Conservation (phyloP, 2,329 filamentous ascomycete genomes). For the Nothomitra cinnamomea region DNA sequence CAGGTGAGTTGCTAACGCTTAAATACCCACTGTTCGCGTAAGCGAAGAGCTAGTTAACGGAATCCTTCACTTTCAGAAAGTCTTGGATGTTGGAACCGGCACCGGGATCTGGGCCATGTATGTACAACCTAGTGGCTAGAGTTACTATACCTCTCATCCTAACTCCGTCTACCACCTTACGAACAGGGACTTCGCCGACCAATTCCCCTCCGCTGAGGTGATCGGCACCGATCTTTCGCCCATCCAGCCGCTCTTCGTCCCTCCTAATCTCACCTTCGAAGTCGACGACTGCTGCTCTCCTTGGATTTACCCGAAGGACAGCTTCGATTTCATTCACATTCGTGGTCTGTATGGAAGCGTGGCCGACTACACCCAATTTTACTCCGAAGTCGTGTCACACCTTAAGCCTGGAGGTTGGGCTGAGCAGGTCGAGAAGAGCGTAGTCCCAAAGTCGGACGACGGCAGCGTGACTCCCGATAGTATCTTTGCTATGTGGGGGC, state of each 20-base stretch:
- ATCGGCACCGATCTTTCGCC: slow-evolving; percentile 1
- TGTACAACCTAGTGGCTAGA: not conserved
- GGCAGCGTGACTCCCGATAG: too few relatives aligned
- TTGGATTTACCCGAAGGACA: slow-evolving; percentile 12
- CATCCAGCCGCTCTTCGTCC: not conserved
- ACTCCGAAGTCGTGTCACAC: slow-evolving; percentile 15
- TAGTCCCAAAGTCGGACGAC: too few relatives aligned
- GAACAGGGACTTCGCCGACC: not conserved
- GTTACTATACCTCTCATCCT: not conserved
- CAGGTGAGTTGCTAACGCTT: not conserved
- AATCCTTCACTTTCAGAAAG: not conserved
- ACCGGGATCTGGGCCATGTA: too few relatives aligned
- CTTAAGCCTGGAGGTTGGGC: too few relatives aligned
- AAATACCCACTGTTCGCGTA: not conserved
- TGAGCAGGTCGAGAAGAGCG: too few relatives aligned
- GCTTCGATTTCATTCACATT: slow-evolving; percentile 16
- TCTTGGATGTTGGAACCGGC: slow-evolving; percentile 3
- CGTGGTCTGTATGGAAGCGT: slow-evolving; percentile 5
- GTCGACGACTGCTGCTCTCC: slow-evolving; percentile 6
- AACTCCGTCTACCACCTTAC: too few relatives aligned
- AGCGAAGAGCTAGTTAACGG: not conserved
- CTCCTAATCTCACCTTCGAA: slow-evolving; percentile 3
- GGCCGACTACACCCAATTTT: slow-evolving; percentile 20
- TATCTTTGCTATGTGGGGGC: too few relatives aligned
- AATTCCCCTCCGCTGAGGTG: slow-evolving; percentile 1